phyloP scores from a whole-genome alignment of 2,329 filamentous ascomycete genomes.

The Trichophaea hybrida region DNA sequence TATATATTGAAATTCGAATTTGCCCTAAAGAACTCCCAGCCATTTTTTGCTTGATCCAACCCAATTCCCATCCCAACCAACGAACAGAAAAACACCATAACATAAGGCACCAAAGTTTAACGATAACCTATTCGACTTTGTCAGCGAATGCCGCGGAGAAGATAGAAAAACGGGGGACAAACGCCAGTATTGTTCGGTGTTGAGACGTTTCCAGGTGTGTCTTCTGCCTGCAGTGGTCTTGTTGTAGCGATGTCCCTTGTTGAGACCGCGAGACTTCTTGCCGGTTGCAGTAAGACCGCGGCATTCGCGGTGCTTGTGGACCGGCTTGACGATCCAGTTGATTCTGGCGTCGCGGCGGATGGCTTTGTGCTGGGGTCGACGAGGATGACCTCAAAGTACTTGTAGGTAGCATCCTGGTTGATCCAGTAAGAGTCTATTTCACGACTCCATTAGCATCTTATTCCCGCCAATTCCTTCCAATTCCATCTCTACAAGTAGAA shows the following conservation, averaged over 20 bases:
- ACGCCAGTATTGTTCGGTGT: conserved; percentile 90
- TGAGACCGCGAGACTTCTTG: conserved; percentile 99
- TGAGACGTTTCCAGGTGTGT: conserved; percentile 99
- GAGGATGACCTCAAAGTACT: conserved; percentile 99
- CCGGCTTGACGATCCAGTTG: conserved; percentile 99
- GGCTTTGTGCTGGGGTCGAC: conserved; percentile 99
- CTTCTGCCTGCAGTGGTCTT: conserved; percentile 92
- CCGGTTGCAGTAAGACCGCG: conserved; percentile 95
- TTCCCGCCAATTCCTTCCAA: background rate
- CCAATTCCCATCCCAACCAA: background rate
- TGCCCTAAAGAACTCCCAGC: too few species aligned
- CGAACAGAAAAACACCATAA: conserved; percentile 4
- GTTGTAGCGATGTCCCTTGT: conserved; percentile 99
- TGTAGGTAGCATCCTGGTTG: conserved; percentile 99
- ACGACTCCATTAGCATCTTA: background rate
- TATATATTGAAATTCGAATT: too few species aligned
- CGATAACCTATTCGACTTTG: background rate
- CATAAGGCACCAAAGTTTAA: conserved; percentile 1
- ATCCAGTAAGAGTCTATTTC: conserved; percentile 91
- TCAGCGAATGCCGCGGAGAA: background rate
- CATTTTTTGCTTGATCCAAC: background rate
- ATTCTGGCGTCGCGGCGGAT: conserved; percentile 98
- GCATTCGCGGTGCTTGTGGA: conserved; percentile 99
- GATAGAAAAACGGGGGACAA: background rate
- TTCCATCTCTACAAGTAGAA: background rate